Base-by-base conservation (phyloP, 768 basidiomycete genomes). In the Roridomyces roridus region DNA sequence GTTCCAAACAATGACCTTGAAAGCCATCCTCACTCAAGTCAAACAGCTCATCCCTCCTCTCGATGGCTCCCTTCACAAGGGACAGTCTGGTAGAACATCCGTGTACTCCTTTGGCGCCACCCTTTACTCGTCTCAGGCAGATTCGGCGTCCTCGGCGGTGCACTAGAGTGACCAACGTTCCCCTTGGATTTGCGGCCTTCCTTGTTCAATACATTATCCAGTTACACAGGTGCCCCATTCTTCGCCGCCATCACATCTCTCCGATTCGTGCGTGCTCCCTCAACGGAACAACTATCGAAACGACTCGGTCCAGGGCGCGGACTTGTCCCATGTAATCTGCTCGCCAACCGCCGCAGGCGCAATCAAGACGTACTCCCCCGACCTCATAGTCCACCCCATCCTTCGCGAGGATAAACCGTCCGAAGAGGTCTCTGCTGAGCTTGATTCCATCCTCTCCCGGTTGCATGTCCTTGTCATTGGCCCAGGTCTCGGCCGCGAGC, bases 331-430 rank as follows among this genome's bases (percentile, higher is more conserved):
- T 80, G 93, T 98, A 55, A 96, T 98, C 51, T 99, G 97, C 74
- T 89, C 96, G 6, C 96, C 96, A 0, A 86, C 85, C 0, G 96
- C 97, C 6, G 94, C 94, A 24, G 82, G 82, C 5, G 90, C 94
- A 41, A 99, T 99, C 80, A 99, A 99, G 75, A 89, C 92, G 0
- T 99, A 98, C 71, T 96, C 93, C 4, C 95, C 95, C 2, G 96
- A 99, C 73, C 75, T 99, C 40, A 99, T 99, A 67, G 97, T 99
- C 0, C 96, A 99, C 67, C 96, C 94, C 2, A 92, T 98, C 51
- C 81, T 99, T 6, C 75, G 81, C 25, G 82, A 89, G 69, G 82
- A 87, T 46, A 73, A 77, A 87, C 91, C 85, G 1, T 63, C 74
- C 0, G 78, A 80, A 17, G 66, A 72, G 46, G 80, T 92, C 18